Conservation (phyloP, 176 grass and related monocot species). For the Chrysopogon serrulatus region DNA sequence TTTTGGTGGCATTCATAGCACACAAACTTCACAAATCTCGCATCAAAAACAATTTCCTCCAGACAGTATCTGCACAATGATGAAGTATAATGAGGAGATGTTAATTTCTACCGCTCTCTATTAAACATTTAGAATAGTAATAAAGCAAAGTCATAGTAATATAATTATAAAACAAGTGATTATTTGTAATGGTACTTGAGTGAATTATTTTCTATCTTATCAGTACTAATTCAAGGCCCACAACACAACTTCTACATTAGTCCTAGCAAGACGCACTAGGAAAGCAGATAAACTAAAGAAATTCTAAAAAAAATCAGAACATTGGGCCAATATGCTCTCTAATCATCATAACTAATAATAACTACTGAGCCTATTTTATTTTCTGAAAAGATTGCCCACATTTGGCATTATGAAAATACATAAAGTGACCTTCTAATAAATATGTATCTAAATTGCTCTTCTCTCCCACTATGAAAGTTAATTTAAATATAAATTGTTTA, state of each 20-base stretch:
- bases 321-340: background rate
- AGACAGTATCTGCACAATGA: slow-evolving; percentile 32
- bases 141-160: background rate
- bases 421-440: no score
- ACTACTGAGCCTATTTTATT: no score
- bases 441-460: no score
- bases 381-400: no score
- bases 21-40: background rate
- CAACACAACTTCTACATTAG: background rate
- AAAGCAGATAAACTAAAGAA: background rate
- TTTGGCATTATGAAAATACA: no score
- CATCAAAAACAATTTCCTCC: slow-evolving; percentile 16
- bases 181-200: background rate
- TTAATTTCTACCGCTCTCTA: background rate
- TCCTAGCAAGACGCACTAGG: background rate
- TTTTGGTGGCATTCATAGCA: slow-evolving; percentile 22
- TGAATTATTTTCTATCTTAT: background rate
- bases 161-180: background rate
- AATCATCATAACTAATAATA: no score
- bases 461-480: no score
- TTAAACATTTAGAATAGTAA: background rate
- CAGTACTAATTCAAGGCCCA: background rate
- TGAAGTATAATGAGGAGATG: background rate
- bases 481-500: no score
- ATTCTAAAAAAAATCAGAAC: background rate